A percentile compares a stretch with the other conserved stretches of the same genome.
Conservation (phyloP, 768 basidiomycete genomes). For the Russula sp. region DNA sequence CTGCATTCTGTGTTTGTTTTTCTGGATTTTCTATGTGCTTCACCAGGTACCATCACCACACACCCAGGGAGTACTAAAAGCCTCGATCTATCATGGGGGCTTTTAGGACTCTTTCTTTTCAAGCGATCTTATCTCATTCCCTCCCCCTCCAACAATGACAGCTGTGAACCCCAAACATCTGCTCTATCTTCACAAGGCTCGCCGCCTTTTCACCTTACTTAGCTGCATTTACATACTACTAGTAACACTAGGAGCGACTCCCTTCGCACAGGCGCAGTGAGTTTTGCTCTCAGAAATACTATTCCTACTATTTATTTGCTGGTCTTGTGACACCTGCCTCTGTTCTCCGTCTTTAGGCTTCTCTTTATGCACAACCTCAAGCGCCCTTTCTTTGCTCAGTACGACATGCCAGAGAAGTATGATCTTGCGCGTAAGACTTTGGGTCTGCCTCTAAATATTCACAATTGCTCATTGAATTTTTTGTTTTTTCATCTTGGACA, state of each 20-base stretch:
- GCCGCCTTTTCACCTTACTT: conserved; percentile 30
- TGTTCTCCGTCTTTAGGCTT: conserved; percentile 29
- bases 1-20: neutral
- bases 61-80: neutral
- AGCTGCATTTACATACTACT: conserved; percentile 46
- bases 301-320: neutral
- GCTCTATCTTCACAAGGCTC: conserved; percentile 25
- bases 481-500: neutral
- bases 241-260: conserved; percentile 46
- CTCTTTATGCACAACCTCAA: conserved; percentile 62
- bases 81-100: neutral
- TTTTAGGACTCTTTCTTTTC: neutral
- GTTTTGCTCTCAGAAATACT: conserved; percentile 26
- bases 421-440: conserved; percentile 65
- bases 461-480: neutral
- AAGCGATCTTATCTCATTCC: neutral
- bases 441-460: neutral
- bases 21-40: conserved; percentile 7
- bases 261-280: conserved; percentile 64
- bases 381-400: conserved; percentile 58
- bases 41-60: neutral
- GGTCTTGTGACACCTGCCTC: conserved; percentile 27
- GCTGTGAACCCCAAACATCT: conserved; percentile 4
- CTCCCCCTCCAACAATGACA: neutral
- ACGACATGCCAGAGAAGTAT: conserved; percentile 64